A percentile compares a stretch with the other conserved stretches of the same genome.
phyloP scores from a whole-genome alignment of 306 rosid genomes.

The Mimosa pudica region DNA sequence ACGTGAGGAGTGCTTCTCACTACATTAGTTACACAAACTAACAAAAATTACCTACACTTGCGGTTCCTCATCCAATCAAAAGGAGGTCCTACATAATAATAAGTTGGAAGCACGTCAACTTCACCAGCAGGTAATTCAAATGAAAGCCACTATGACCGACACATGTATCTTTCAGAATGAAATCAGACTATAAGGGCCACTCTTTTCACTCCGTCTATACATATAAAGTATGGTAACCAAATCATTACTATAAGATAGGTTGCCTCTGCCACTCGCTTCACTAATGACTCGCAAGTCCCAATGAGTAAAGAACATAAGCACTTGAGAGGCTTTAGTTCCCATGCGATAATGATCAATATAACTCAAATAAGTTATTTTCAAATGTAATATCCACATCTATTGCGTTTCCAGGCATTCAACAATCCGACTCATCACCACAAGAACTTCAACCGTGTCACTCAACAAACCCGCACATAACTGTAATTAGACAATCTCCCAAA shows the following conservation, averaged over 20 bases:
- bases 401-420: constrained; percentile 35
- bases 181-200: neutral
- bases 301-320: constrained; percentile 9
- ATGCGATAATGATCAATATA: constrained; percentile 51
- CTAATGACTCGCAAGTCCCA: neutral
- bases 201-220: neutral
- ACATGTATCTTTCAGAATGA: neutral
- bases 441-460: constrained; percentile 10
- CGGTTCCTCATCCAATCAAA: neutral
- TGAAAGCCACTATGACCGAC: neutral
- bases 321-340: constrained; percentile 32
- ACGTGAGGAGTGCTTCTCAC: constrained; percentile 29
- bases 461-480: constrained; percentile 32
- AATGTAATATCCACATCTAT: constrained; percentile 25
- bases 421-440: constrained; percentile 35
- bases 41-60: neutral
- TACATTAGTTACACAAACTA: neutral
- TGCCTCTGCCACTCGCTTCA: constrained; percentile 16
- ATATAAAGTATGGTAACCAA: constrained; percentile 16
- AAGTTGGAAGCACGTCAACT: neutral
- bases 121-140: neutral
- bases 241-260: constrained; percentile 21
- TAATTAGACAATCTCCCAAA: constrained; percentile 27
- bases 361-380: constrained; percentile 38
- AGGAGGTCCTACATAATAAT: neutral